A percentile compares a stretch with the other conserved stretches of the same genome.
Evolutionary conservation across 2,329 filamentous ascomycete genomes (phyloP).

Genomic region (Daldinia sp.): DNA sequence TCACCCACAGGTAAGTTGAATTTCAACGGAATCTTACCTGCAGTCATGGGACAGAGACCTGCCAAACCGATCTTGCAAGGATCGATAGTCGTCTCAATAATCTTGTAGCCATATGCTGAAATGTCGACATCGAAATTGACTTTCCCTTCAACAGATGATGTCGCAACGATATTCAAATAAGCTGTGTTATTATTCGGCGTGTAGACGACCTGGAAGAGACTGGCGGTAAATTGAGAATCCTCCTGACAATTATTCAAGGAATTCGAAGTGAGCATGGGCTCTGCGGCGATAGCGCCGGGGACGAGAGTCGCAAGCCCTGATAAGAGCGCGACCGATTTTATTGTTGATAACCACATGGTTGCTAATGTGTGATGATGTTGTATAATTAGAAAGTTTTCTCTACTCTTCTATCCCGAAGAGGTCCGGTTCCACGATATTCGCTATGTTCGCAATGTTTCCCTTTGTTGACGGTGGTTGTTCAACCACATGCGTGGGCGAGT

Average conservation of each 20-base stretch:
- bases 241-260: slow-evolving; percentile 88
- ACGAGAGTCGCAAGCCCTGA: slow-evolving; percentile 59
- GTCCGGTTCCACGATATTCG: slow-evolving; percentile 20
- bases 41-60: slow-evolving; percentile 91
- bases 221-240: slow-evolving; percentile 87
- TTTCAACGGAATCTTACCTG: slow-evolving; percentile 81
- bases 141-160: slow-evolving; percentile 84
- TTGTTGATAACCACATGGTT: slow-evolving; percentile 62
- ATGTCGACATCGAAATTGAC: slow-evolving; percentile 82
- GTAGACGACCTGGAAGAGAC: slow-evolving; percentile 86
- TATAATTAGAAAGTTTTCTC: slow-evolving; percentile 33
- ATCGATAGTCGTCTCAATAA: slow-evolving; percentile 75
- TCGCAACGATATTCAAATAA: slow-evolving; percentile 80
- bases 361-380: slow-evolving; percentile 17
- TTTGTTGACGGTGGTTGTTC: slow-evolving; percentile 37
- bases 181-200: slow-evolving; percentile 80
- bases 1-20: slow-evolving; percentile 72
- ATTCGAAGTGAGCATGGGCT: slow-evolving; percentile 79
- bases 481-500: slow-evolving; percentile 40
- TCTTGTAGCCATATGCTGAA: slow-evolving; percentile 84
- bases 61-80: slow-evolving; percentile 78
- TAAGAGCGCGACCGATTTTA: slow-evolving; percentile 60
- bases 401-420: slow-evolving; percentile 24
- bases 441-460: slow-evolving; percentile 25
- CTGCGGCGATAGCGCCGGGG: slow-evolving; percentile 65